Percentiles rank a stretch among this genome's conserved stretches.
These are phyloP conservation scores for Colletotrichum sublineola DNA, from an alignment of 2,329 filamentous ascomycete species.

Conservation along the genomic window DNA sequence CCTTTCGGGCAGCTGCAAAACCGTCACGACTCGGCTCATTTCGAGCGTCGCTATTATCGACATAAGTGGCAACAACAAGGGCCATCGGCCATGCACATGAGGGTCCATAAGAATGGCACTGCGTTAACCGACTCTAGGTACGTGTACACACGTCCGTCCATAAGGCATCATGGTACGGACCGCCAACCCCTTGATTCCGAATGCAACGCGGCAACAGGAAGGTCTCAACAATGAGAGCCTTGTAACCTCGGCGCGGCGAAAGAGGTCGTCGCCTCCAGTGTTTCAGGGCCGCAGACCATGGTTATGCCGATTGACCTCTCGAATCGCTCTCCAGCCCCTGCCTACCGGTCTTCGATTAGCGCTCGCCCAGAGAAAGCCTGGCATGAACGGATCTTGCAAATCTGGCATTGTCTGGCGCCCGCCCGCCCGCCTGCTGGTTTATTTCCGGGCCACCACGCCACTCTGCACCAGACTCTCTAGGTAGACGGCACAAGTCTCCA, in stretches of 20 bases:
- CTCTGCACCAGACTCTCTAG: conserved; percentile 11
- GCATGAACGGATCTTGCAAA: conserved; percentile 12
- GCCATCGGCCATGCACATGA: not conserved
- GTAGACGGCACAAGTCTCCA: conserved; percentile 14
- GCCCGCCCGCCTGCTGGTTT: conserved; percentile 15
- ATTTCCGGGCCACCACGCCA: conserved; percentile 27
- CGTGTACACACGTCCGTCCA: not conserved
- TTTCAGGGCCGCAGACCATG: conserved; percentile 27
- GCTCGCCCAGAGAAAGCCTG: conserved; percentile 9
- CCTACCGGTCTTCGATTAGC: conserved; percentile 6
- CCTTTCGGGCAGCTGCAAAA: conserved; percentile 9
- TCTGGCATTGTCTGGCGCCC: conserved; percentile 10
- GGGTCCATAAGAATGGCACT: no score
- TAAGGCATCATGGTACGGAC: not conserved
- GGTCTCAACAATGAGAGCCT: not conserved
- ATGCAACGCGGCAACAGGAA: conserved; percentile 1
- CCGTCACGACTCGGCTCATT: not conserved
- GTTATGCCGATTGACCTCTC: conserved; percentile 16
- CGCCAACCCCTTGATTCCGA: conserved; percentile 8
- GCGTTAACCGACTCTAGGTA: not conserved
- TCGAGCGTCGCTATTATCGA: conserved; percentile 13
- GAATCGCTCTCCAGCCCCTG: not conserved
- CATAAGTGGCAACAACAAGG: conserved; percentile 7
- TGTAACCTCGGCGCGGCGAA: conserved; percentile 26
- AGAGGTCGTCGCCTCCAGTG: conserved; percentile 13